Percentiles rank a stretch among this genome's conserved stretches.
These are phyloP conservation scores for Pyrus bretschneideri DNA, from an alignment of 306 rosid species.

Conservation along the genomic window DNA sequence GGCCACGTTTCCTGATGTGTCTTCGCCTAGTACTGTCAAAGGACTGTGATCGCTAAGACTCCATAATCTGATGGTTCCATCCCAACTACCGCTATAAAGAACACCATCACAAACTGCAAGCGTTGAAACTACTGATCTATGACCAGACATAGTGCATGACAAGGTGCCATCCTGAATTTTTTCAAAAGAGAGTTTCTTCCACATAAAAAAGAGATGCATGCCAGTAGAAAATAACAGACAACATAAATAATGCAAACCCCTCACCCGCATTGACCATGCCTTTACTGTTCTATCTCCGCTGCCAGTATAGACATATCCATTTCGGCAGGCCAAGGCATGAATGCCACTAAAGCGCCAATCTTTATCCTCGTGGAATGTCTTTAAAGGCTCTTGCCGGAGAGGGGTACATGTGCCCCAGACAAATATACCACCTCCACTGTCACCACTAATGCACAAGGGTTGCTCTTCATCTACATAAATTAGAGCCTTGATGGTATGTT, in stretches of 20 bases:
- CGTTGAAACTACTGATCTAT: conserved; percentile 76
- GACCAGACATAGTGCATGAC: conserved; percentile 74
- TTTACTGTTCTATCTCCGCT: conserved; percentile 85
- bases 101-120: conserved; percentile 58
- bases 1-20: conserved; percentile 36
- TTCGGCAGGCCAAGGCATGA: conserved; percentile 58
- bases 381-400: conserved; percentile 54
- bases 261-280: conserved; percentile 76
- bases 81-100: conserved; percentile 98
- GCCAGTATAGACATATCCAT: conserved; percentile 60
- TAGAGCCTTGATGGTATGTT: conserved; percentile 71
- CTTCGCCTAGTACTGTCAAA: conserved; percentile 73
- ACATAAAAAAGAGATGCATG: conserved; percentile 1
- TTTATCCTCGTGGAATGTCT: conserved; percentile 69
- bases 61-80: conserved; percentile 90
- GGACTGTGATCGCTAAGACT: conserved; percentile 75
- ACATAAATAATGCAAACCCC: conserved; percentile 7
- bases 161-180: conserved; percentile 56
- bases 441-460: conserved; percentile 82
- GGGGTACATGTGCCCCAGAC: conserved; percentile 58
- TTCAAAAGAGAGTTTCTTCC: neutral
- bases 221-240: neutral
- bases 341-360: conserved; percentile 98
- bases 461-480: conserved; percentile 59
- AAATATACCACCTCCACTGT: conserved; percentile 75